Evolutionary conservation across 305 asterid species (phyloP), one percentile per base, ranked within the genome.

Genomic region (Rubia tinctorum): DNA sequence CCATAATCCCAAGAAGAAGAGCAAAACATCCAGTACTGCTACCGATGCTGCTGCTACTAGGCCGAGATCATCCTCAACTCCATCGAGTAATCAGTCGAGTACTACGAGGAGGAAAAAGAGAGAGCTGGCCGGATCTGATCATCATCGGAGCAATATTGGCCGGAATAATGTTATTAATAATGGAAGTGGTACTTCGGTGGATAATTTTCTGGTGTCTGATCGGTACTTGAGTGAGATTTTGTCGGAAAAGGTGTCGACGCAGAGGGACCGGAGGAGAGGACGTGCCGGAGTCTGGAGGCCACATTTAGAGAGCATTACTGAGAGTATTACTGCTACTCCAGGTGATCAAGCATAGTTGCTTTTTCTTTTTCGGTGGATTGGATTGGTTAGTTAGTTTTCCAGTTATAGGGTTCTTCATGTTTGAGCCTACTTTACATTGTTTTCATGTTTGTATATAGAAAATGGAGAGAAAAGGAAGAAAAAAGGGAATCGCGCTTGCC

Each of bases 211-310:
- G 8, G 30, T 84, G 6, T 85, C 80, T 25, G 86, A 91, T 80
- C 87, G 86, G 49, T 93, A 93, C 65, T 79, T 93, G 85, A 88
- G 85, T 74, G 98, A 93, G 80, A 88, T 93, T 67, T 75, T 93
- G 39, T 93, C 96, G 51, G 98, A 93, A 60, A 89, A 84, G 56
- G 78, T 83, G 1, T 85, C 96, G 49, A 77, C 88, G 2, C 95
- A 84, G 76, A 83, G 83, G 73, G 97, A 92, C 78, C 91, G 89
- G 47, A 85, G 98, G 84, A 86, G 98, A 76, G 96, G 97, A 44
- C 91, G 97, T 65, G 82, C 80, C 73, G 85, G 90, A n/a, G 84
- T 89, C 0, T 93, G 98, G 98, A 83, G 98, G 53, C 98, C 98
- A 9, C 92, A 89, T 75, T 78, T 93, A 25, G 90, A 89, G 78